These are phyloP conservation scores for Diaporthe eres DNA, from an alignment of 2,329 filamentous ascomycete genomes.

Conservation along the genomic window DNA sequence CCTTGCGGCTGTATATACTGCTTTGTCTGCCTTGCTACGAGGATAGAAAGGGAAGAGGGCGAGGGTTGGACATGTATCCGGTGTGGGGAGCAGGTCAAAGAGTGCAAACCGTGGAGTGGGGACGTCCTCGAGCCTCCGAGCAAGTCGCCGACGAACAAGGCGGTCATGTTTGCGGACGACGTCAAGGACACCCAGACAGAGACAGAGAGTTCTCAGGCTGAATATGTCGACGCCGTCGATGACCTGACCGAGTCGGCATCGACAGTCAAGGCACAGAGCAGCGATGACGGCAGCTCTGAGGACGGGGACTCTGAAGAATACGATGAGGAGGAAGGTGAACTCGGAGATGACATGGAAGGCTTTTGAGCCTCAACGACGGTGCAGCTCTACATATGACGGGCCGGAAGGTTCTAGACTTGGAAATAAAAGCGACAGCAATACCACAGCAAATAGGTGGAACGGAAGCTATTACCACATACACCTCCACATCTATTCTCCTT, in stretches of 20 bases:
- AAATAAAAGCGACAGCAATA: neutral
- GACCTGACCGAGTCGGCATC: slow-evolving; percentile 36
- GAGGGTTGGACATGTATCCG: slow-evolving; percentile 94
- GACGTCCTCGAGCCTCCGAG: slow-evolving; percentile 79
- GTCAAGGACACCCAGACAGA: slow-evolving; percentile 54
- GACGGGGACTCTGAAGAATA: slow-evolving; percentile 49
- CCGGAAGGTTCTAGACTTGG: neutral
- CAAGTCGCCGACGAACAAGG: slow-evolving; percentile 62
- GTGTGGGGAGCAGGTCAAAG: slow-evolving; percentile 85
- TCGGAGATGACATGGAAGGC: slow-evolving; percentile 46
- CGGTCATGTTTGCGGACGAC: slow-evolving; percentile 74
- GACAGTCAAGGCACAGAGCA: slow-evolving; percentile 41
- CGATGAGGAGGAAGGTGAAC: slow-evolving; percentile 49
- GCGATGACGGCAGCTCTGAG: slow-evolving; percentile 42
- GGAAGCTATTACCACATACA: neutral
- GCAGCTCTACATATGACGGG: neutral
- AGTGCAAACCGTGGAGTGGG: slow-evolving; percentile 92
- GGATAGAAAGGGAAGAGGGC: slow-evolving; percentile 91
- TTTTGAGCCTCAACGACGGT: neutral
- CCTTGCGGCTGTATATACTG: slow-evolving; percentile 95
- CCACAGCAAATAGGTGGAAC: neutral
- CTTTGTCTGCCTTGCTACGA: slow-evolving; percentile 93
- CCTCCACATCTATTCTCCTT: neutral
- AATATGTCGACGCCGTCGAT: slow-evolving; percentile 35
- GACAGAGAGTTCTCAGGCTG: slow-evolving; percentile 44